Conservation (phyloP, 2,329 filamentous ascomycete genomes). For the Cadophora sp. region DNA sequence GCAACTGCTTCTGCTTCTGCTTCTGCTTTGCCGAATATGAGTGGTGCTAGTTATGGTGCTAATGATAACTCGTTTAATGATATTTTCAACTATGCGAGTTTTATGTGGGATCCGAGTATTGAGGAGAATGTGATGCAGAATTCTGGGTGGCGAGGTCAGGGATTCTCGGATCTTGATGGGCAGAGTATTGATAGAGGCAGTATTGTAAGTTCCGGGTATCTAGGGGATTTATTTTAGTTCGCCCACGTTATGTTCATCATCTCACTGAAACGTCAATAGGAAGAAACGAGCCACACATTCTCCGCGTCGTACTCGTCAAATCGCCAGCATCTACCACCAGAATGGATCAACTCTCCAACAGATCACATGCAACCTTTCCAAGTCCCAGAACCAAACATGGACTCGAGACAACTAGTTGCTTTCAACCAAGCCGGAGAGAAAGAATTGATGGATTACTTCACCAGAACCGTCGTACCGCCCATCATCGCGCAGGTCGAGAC, state of each 20-base stretch:
- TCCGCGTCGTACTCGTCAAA: constrained; percentile 20
- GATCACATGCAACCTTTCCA: not conserved
- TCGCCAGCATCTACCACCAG: constrained; percentile 24
- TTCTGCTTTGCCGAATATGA: constrained; percentile 10
- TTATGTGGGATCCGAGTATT: constrained; percentile 53
- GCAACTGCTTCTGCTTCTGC: constrained; percentile 1
- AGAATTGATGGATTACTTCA: constrained; percentile 55
- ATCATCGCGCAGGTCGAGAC: constrained; percentile 61
- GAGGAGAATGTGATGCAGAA: constrained; percentile 44
- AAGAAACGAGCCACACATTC: constrained; percentile 29
- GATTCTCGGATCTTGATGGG: constrained; percentile 21
- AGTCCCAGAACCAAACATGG: not conserved
- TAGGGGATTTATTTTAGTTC: no score
- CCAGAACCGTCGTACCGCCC: constrained; percentile 55
- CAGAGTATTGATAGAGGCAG: not conserved
- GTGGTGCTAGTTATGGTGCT: not conserved
- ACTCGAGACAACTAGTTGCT: constrained; percentile 26
- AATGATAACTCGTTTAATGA: constrained; percentile 39
- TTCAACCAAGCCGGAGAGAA: constrained; percentile 44
- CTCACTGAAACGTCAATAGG: not conserved
- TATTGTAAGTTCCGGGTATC: constrained; percentile 8
- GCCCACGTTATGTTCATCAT: no score
- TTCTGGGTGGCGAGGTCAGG: constrained; percentile 24
- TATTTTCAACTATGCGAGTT: constrained; percentile 55
- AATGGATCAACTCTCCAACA: not conserved